A percentile compares a stretch with the other conserved stretches of the same genome.
These are phyloP conservation scores for Penicillium olsonii DNA, from an alignment of 2,329 filamentous ascomycete genomes.

Conservation along the genomic window DNA sequence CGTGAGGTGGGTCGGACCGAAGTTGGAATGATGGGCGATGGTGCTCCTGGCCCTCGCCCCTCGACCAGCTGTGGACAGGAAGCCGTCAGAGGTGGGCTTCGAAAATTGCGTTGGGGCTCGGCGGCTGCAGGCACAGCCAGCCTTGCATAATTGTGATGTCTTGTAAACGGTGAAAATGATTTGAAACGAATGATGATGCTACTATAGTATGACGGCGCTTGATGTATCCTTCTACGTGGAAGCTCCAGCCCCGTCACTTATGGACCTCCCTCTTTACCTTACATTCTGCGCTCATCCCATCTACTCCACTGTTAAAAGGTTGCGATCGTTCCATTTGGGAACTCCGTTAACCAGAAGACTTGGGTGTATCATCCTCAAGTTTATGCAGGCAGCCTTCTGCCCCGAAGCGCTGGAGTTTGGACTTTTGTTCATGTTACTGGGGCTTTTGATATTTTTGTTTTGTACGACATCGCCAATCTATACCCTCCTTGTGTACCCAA, in stretches of 20 bases:
- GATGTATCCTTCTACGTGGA: neutral
- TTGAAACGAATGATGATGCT: constrained; percentile 6
- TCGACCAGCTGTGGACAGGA: constrained; percentile 48
- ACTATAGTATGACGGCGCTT: neutral
- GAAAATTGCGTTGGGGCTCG: constrained; percentile 46
- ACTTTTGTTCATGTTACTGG: neutral
- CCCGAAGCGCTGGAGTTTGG: constrained; percentile 10
- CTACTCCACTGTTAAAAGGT: neutral
- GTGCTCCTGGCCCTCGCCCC: constrained; percentile 31
- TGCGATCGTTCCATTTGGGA: neutral
- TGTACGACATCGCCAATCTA: constrained; percentile 10
- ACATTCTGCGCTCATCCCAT: neutral
- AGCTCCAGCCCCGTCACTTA: neutral
- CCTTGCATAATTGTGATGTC: constrained; percentile 29
- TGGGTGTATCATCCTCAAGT: neutral
- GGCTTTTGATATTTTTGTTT: neutral
- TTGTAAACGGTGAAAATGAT: constrained; percentile 10
- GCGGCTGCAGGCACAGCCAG: constrained; percentile 40
- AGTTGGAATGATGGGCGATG: constrained; percentile 35
- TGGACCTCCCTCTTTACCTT: neutral
- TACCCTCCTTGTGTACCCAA: constrained; percentile 9
- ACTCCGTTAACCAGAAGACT: constrained; percentile 13
- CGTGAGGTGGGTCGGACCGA: constrained; percentile 60
- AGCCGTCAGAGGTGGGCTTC: constrained; percentile 46
- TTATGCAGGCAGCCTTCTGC: neutral